These are phyloP conservation scores for Hyphopichia buzzinii DNA, from an alignment of 1,139 yeast species.

Conservation along the genomic window DNA sequence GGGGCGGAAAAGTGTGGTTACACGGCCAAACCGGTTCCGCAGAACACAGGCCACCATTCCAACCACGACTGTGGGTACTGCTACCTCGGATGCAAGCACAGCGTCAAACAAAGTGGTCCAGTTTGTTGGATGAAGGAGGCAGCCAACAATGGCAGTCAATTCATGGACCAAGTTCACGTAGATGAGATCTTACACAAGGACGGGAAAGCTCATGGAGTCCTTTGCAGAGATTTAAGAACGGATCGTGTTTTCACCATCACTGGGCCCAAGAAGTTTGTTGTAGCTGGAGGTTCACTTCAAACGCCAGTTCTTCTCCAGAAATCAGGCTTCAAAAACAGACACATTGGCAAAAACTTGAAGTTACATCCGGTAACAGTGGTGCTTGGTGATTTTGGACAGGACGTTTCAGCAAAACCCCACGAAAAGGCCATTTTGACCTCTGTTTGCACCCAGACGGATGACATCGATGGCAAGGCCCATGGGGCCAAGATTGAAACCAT, in stretches of 20 bases:
- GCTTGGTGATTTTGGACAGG: slow-evolving; percentile 43
- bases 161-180: slow-evolving; percentile 50
- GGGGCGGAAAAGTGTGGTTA: slow-evolving; percentile 51
- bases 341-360: slow-evolving; percentile 53
- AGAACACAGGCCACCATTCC: slow-evolving; percentile 49
- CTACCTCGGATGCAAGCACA: slow-evolving; percentile 51
- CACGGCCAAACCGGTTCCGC: slow-evolving; percentile 39
- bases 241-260: slow-evolving; percentile 34
- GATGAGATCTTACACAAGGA: slow-evolving; percentile 33
- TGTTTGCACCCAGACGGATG: slow-evolving; percentile 48
- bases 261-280: slow-evolving; percentile 48
- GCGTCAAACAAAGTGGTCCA: slow-evolving; percentile 54
- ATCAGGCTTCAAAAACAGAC: slow-evolving; percentile 52
- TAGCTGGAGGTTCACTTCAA: slow-evolving; percentile 50
- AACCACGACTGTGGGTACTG: slow-evolving; percentile 52
- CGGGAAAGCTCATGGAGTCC: slow-evolving; percentile 48
- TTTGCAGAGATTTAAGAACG: slow-evolving; percentile 29
- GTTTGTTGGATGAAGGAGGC: slow-evolving; percentile 55
- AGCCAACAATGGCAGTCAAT: slow-evolving; percentile 44
- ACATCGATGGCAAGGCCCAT: slow-evolving; percentile 54
- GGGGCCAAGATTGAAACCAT: slow-evolving; percentile 57
- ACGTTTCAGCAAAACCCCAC: slow-evolving; percentile 33
- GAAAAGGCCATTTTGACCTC: slow-evolving; percentile 51
- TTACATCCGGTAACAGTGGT: slow-evolving; percentile 50
- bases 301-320: slow-evolving; percentile 51